Conservation (phyloP, 768 basidiomycete species). For the Piloderma croceum region DNA sequence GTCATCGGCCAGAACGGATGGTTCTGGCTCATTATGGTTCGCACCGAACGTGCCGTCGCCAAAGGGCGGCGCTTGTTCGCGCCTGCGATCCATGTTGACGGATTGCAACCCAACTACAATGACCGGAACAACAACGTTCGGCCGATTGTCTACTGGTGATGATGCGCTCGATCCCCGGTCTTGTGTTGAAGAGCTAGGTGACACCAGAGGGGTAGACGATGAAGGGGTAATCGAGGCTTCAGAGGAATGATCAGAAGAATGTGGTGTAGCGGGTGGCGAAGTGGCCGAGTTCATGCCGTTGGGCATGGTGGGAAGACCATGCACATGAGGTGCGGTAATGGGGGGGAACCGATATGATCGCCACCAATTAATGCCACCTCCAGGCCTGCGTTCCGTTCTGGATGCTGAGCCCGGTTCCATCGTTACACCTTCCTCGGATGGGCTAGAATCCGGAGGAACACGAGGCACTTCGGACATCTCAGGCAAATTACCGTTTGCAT, state of each 20-base stretch:
- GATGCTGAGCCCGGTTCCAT: conserved; percentile 22
- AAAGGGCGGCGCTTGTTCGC: conserved; percentile 15
- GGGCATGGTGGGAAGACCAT: conserved; percentile 8
- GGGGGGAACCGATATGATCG: conserved; percentile 77
- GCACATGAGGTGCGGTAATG: conserved; percentile 38
- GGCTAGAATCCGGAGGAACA: no score
- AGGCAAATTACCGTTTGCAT: no score
- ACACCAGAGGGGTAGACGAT: conserved; percentile 6
- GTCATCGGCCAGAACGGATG: neutral
- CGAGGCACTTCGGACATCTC: no score
- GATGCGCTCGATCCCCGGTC: conserved; percentile 2
- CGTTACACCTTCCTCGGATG: no score
- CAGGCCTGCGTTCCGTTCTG: conserved; percentile 33
- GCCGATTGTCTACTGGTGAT: neutral
- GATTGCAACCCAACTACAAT: conserved; percentile 81
- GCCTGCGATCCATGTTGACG: conserved; percentile 46
- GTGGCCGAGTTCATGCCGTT: conserved; percentile 20
- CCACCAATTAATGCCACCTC: conserved; percentile 71
- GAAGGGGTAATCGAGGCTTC: conserved; percentile 12
- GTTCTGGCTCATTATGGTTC: conserved; percentile 7
- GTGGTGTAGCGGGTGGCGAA: conserved; percentile 16
- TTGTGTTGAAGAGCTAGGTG: conserved; percentile 2
- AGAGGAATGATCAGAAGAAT: conserved; percentile 3
- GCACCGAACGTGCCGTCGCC: conserved; percentile 10
- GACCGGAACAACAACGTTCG: conserved; percentile 64